Evolutionary conservation across 2,329 filamentous ascomycete genomes (phyloP).

Genomic region (Aureobasidium mangrovei): DNA sequence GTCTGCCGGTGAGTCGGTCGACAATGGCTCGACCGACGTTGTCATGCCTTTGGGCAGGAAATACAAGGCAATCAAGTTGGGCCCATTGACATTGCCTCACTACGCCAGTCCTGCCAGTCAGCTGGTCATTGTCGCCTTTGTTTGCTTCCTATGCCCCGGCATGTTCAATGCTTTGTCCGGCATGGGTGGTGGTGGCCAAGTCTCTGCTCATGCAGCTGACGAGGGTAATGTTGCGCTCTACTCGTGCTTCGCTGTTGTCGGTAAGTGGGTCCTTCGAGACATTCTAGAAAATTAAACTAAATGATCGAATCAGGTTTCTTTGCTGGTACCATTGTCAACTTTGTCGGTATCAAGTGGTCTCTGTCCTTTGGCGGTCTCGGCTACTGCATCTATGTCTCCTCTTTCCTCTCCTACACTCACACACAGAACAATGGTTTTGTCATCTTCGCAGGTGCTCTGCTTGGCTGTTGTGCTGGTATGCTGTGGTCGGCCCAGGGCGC

Average conservation of each 20-base stretch:
- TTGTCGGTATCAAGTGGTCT: conserved; percentile 59
- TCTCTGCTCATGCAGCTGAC: conserved; percentile 44
- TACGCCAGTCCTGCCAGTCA: conserved; percentile 43
- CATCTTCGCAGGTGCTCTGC: conserved; percentile 65
- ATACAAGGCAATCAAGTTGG: conserved; percentile 36
- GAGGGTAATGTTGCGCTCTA: conserved; percentile 64
- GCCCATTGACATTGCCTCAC: conserved; percentile 36
- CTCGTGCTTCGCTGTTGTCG: conserved; percentile 59
- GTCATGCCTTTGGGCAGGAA: conserved; percentile 38
- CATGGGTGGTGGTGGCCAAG: conserved; percentile 42
- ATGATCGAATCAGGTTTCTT: conserved; percentile 39
- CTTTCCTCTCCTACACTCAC: conserved; percentile 63
- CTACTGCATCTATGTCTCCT: conserved; percentile 65
- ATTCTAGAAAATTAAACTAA: neutral
- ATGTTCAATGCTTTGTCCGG: conserved; percentile 47
- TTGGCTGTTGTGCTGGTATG: conserved; percentile 70
- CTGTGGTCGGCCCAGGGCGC: conserved; percentile 77
- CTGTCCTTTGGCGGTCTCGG: conserved; percentile 66
- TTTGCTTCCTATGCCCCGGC: conserved; percentile 46
- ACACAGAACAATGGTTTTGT: conserved; percentile 60
- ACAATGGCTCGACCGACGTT: conserved; percentile 17
- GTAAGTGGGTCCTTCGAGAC: conserved; percentile 2
- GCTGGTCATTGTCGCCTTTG: conserved; percentile 41
- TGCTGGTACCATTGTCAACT: conserved; percentile 66
- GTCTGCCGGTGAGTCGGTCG: conserved; percentile 14